Evolutionary conservation across 2,329 filamentous ascomycete species (phyloP), one percentile per base, ranked within the genome.

Genomic region (Epicoccum nigrum): DNA sequence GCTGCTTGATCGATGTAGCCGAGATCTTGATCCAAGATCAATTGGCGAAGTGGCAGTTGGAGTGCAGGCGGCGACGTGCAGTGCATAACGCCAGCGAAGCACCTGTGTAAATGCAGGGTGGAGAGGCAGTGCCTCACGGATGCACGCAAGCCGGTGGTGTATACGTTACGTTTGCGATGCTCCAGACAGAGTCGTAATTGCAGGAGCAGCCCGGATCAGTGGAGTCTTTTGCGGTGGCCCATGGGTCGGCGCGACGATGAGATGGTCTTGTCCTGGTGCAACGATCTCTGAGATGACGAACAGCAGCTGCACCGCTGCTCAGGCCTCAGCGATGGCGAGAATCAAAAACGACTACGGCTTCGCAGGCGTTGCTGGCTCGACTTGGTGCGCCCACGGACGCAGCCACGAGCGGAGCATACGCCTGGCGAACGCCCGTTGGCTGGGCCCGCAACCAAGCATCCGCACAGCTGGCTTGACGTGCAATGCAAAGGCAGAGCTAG

Each of bases 11-110:
- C 13, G 23, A 19, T 17, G 23, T 6, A 25, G 23, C 20, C 7
- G n/a, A 15, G 32, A 30, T 28, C 19, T 16, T 28, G 34, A 8
- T 9, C n/a, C 32, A 32, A 17, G 4, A 27, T 23, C 16, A 28
- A 5, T 13, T 12, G 40, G 27, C 13, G 40, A 33, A 28, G 15
- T 7, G 17, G 23, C 6, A 25, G 23, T 25, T 32, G 8, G 19
- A 27, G 16, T 17, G 38, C 25, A 37, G 43, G 30, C 20, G 45
- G 46, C 45, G 38, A 52, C 57, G 45, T 57, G 56, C 46, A 51
- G 32, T 48, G 58, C 45, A 52, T 31, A 38, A 48, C 55, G 55
- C 59, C 65, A 68, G 56, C 60, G 58, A 58, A 68, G 60, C 62
- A 67, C 23, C 23, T 6, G 23, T 25, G 6, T 48, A 58, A 52